These are phyloP conservation scores for Gnomoniopsis sp. DNA, from an alignment of 2,329 filamentous ascomycete species.

Conservation along the genomic window DNA sequence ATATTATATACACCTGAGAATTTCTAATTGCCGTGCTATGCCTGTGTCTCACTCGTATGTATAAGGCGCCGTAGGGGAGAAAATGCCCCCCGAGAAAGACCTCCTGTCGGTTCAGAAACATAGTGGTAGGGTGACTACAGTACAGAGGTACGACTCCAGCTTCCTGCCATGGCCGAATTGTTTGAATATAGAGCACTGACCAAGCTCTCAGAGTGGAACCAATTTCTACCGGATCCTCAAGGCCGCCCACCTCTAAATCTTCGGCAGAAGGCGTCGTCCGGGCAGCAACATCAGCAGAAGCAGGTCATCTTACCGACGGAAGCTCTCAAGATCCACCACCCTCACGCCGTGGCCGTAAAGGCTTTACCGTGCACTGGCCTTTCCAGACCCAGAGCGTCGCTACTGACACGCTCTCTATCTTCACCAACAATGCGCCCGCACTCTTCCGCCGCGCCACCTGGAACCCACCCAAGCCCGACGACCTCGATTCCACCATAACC, in stretches of 20 bases:
- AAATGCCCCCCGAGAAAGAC: conserved; percentile 11
- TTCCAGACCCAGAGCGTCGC: conserved; percentile 31
- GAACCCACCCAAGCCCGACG: background rate
- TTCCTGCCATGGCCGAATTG: background rate
- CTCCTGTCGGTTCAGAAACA: conserved; percentile 2
- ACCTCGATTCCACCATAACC: conserved; percentile 15
- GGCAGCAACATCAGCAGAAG: background rate
- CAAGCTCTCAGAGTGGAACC: background rate
- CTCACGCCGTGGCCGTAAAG: conserved; percentile 15
- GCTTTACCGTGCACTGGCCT: conserved; percentile 30
- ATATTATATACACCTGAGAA: background rate
- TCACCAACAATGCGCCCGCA: conserved; percentile 10
- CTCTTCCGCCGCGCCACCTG: conserved; percentile 9
- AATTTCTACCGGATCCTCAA: background rate
- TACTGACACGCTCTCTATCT: conserved; percentile 23
- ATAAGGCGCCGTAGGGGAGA: conserved; percentile 5
- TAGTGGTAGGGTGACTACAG: conserved; percentile 7
- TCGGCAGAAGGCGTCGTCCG: background rate
- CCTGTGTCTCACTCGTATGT: background rate
- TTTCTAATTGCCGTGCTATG: conserved; percentile 6
- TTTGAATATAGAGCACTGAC: background rate
- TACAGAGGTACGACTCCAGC: conserved; percentile 1
- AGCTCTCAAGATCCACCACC: conserved; percentile 8
- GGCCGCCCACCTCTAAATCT: conserved; percentile 1
- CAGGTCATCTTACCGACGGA: background rate